Evolutionary conservation across 352 stramenopile genomes (phyloP), one percentile per base, ranked within the genome.

Genomic region (Aphanomyces euteiches): DNA sequence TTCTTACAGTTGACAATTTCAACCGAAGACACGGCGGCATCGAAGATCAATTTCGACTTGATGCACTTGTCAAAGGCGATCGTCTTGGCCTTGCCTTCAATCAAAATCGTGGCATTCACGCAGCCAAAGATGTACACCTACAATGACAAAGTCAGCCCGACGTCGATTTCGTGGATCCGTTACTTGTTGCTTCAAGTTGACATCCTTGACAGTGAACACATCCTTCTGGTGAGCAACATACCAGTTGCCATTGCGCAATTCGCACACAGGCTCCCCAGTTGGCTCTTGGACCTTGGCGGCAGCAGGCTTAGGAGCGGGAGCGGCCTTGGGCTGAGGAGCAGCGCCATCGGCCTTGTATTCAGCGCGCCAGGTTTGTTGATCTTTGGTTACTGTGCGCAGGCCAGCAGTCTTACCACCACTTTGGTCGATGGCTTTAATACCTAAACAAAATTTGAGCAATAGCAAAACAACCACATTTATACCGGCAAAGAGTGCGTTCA

Each of bases 1-100:
- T 90, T 93, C 83, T 99, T 98, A 77, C 91, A 98, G 84, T 99
- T 99, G 38, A 99, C 96, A 66, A 99, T 81, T 81, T 99, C 96
- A 63, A 98, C 89, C 66, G 90, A 97, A 40, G 95, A 98, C 75
- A 99, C 96, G 60, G 90, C 87, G 70, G 92, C 92, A 75, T 99
- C 96, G 72, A 99, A 98, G 54, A 99, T 79, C 34, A 99, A 88
- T 77, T 98, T 96, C 43, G 81, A 90, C 77, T 98, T 98, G 69
- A 90, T 96, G 85, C 96, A 99, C 59, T 76, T 91, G 78, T 99
- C 97, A 1, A 99, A 72, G 64, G 97, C 86, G 57, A 99, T 89
- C 70, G 89, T 98, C 82, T 99, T 99, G 74, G 96, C 96, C 81
- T 99, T 99, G 68, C 96, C 96, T 40, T 94, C 95, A 19, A 99